Percentiles rank a stretch among this genome's conserved stretches.
Evolutionary conservation across 495 filamentous ascomycete genomes (phyloP).

Genomic region (Aspergillus ostianus): DNA sequence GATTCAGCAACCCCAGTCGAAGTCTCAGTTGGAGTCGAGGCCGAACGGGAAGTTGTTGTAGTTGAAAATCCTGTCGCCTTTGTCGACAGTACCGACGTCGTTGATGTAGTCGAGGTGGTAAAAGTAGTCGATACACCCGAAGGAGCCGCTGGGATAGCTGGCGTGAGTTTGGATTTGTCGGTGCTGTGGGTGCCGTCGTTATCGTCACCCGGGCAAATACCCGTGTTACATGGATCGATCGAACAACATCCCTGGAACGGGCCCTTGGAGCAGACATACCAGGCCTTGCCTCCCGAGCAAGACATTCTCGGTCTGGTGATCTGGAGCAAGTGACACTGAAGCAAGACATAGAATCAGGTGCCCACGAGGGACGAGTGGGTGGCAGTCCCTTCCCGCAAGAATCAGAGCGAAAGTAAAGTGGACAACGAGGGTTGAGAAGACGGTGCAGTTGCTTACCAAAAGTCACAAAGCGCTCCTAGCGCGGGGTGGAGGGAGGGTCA

Average conservation of each 20-base stretch:
- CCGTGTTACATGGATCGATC: constrained; percentile 33
- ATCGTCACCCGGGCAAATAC: constrained; percentile 33
- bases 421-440: neutral
- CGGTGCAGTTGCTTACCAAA: neutral
- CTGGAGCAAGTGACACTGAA: neutral
- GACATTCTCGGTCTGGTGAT: neutral
- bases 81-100: constrained; percentile 1
- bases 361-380: neutral
- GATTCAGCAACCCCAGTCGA: neutral
- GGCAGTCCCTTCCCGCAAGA: neutral
- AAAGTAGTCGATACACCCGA: neutral
- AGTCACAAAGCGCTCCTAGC: neutral
- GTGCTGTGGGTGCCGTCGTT: neutral
- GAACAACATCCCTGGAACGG: constrained; percentile 40
- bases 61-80: constrained; percentile 2
- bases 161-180: neutral
- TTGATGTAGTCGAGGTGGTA: neutral
- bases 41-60: neutral
- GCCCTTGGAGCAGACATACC: constrained; percentile 33
- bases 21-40: neutral
- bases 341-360: neutral
- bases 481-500: neutral
- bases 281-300: constrained; percentile 23
- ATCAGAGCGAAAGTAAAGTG: neutral
- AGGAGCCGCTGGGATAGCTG: no score